These are phyloP conservation scores for Jaltomata sinuosa DNA, from an alignment of 257 asterid species.

Conservation along the genomic window DNA sequence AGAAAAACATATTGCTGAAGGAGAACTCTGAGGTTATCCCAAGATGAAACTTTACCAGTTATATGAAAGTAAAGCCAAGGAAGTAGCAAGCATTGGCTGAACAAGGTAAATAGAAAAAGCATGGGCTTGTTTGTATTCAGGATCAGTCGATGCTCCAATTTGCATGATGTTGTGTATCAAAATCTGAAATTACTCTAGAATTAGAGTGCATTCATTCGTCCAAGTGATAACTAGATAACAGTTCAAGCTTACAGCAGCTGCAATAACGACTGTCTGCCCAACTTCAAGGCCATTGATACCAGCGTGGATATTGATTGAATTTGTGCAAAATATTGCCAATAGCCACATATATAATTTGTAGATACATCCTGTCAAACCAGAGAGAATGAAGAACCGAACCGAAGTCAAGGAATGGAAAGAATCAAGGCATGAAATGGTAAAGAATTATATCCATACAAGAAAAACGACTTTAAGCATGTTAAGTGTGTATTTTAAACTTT, in stretches of 20 bases:
- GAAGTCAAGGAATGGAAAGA: neutral
- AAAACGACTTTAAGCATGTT: neutral
- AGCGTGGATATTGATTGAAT: constrained; percentile 87
- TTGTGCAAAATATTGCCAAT: constrained; percentile 91
- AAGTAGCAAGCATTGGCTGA: constrained; percentile 90
- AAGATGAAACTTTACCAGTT: constrained; percentile 53
- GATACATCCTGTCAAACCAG: constrained; percentile 55
- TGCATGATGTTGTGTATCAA: constrained; percentile 79
- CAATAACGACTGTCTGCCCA: constrained; percentile 85
- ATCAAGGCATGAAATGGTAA: neutral
- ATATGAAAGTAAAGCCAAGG: constrained; percentile 76
- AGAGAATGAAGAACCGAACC: neutral
- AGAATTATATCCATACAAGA: neutral
- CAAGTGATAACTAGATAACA: neutral
- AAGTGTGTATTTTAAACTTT: neutral
- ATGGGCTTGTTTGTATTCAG: constrained; percentile 84
- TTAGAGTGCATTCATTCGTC: neutral
- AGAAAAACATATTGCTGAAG: neutral
- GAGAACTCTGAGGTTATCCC: neutral
- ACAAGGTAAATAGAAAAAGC: constrained; percentile 84
- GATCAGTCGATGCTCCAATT: constrained; percentile 67
- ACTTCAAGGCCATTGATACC: constrained; percentile 98
- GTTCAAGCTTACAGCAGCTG: constrained; percentile 66
- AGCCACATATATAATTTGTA: constrained; percentile 93
- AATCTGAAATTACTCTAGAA: constrained; percentile 34